These are phyloP conservation scores for Colletotrichum sp. DNA, from an alignment of 2,329 filamentous ascomycete species.

Conservation along the genomic window DNA sequence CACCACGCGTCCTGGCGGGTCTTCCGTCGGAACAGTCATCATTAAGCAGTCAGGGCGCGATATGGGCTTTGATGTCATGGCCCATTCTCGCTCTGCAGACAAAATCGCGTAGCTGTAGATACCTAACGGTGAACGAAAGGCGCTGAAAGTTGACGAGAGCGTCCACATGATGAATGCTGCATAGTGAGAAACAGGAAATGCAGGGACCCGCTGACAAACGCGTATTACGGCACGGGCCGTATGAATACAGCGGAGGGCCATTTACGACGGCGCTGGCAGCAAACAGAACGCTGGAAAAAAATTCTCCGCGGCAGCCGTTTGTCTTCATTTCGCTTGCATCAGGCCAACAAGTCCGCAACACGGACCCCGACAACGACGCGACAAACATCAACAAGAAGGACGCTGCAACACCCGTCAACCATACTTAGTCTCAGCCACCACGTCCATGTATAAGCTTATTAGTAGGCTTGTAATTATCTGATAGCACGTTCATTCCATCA, in stretches of 20 bases:
- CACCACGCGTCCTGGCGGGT: too few relatives aligned
- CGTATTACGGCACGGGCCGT: not conserved
- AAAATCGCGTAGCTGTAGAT: not conserved
- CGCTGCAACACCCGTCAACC: not conserved
- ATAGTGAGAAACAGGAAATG: not conserved
- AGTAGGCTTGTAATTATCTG: not conserved
- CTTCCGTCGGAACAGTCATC: too few relatives aligned
- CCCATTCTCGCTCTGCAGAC: not conserved
- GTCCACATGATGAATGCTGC: not conserved
- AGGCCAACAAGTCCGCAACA: not conserved
- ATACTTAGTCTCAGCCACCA: not conserved
- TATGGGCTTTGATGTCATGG: too few relatives aligned
- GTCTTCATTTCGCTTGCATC: not conserved
- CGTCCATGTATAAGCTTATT: not conserved
- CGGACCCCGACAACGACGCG: not conserved
- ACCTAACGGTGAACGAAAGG: not conserved
- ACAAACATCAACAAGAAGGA: not conserved
- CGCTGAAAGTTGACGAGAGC: not conserved
- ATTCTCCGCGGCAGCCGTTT: not conserved
- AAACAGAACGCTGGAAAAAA: not conserved
- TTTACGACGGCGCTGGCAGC: not conserved
- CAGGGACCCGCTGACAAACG: not conserved
- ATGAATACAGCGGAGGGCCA: not conserved
- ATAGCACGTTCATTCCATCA: not conserved
- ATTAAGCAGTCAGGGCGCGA: too few relatives aligned